These are phyloP conservation scores for Scheffersomyces lignicola DNA, from an alignment of 1,139 yeast genomes.

Conservation along the genomic window DNA sequence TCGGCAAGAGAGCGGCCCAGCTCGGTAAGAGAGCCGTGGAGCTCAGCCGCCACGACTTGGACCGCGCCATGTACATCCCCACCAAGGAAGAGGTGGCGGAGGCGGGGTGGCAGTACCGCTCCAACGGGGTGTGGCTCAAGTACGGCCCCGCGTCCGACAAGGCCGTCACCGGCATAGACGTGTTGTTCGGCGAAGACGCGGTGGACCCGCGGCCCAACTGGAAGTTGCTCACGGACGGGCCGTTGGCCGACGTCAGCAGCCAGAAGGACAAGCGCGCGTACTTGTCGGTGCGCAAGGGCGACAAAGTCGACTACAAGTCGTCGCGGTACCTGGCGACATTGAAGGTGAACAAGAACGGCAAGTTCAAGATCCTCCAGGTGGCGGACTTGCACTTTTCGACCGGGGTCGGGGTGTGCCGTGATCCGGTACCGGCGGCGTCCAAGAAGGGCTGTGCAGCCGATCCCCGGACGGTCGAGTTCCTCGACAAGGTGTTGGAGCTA, in stretches of 20 bases:
- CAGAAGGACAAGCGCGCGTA: slow-evolving; percentile 22
- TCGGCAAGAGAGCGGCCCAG: slow-evolving; percentile 1
- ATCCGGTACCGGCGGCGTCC: slow-evolving; percentile 56
- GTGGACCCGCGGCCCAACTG: slow-evolving; percentile 79
- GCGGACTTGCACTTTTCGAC: slow-evolving; percentile 87
- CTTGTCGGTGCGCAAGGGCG: slow-evolving; percentile 31
- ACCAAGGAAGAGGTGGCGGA: slow-evolving; percentile 26
- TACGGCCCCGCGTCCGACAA: slow-evolving; percentile 38
- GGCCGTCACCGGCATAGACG: slow-evolving; percentile 51
- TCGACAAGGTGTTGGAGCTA: slow-evolving; percentile 61
- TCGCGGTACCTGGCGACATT: slow-evolving; percentile 21
- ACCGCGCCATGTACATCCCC: slow-evolving; percentile 29
- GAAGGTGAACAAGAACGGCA: slow-evolving; percentile 36
- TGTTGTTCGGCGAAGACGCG: slow-evolving; percentile 71
- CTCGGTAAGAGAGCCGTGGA: slow-evolving; percentile 15
- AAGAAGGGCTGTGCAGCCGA: slow-evolving; percentile 68
- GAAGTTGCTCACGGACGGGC: slow-evolving; percentile 39
- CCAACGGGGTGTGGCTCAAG: slow-evolving; percentile 35
- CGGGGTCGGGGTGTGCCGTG: slow-evolving; percentile 72
- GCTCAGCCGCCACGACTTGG: slow-evolving; percentile 22
- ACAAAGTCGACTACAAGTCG: slow-evolving; percentile 22
- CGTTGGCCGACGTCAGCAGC: slow-evolving; percentile 23
- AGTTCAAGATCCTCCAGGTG: slow-evolving; percentile 75
- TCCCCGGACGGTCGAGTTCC: slow-evolving; percentile 59
- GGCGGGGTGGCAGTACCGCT: slow-evolving; percentile 37